These are phyloP conservation scores for Boletellus dicymbophilus DNA, from an alignment of 1,284 basidiomycete species.

Conservation along the genomic window DNA sequence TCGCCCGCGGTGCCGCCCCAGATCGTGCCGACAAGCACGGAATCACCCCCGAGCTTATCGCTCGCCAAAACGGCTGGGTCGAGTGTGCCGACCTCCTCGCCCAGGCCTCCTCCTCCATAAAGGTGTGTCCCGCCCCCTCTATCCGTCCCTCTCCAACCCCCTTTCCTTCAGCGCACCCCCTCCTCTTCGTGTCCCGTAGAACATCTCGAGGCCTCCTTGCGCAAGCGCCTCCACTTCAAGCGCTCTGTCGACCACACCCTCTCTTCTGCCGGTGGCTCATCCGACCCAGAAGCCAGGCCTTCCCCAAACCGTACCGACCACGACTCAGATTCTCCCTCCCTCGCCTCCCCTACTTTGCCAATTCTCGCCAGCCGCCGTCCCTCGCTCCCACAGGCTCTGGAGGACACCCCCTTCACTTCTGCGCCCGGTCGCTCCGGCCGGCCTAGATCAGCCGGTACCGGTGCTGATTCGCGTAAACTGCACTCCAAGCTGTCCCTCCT, in stretches of 20 bases:
- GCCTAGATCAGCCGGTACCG: conserved; percentile 51
- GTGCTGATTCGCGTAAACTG: conserved; percentile 43
- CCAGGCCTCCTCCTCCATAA: conserved; percentile 10
- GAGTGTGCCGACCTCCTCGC: conserved; percentile 61
- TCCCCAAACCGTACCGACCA: conserved; percentile 17
- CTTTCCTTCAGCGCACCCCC: conserved; percentile 16
- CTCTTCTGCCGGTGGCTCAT: conserved; percentile 19
- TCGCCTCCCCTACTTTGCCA: conserved; percentile 12
- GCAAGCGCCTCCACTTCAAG: conserved; percentile 45
- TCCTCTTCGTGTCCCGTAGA: conserved; percentile 30
- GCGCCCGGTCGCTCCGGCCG: conserved; percentile 31
- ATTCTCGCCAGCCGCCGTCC: conserved; percentile 32
- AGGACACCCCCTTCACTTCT: conserved; percentile 26
- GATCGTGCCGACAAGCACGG: conserved; percentile 86
- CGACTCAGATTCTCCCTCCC: conserved; percentile 10
- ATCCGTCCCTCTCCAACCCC: conserved; percentile 1
- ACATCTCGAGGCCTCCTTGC: conserved; percentile 32
- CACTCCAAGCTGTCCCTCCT: conserved; percentile 43
- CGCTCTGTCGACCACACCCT: conserved; percentile 47
- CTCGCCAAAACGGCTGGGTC: conserved; percentile 67
- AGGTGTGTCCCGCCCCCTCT: conserved; percentile 24
- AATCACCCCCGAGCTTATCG: conserved; percentile 73
- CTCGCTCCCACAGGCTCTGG: conserved; percentile 40
- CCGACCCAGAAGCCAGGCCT: conserved; percentile 26
- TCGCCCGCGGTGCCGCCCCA: conserved; percentile 79